phyloP scores from a whole-genome alignment of 2,329 filamentous ascomycete species.

The Pezicula carpinea region DNA sequence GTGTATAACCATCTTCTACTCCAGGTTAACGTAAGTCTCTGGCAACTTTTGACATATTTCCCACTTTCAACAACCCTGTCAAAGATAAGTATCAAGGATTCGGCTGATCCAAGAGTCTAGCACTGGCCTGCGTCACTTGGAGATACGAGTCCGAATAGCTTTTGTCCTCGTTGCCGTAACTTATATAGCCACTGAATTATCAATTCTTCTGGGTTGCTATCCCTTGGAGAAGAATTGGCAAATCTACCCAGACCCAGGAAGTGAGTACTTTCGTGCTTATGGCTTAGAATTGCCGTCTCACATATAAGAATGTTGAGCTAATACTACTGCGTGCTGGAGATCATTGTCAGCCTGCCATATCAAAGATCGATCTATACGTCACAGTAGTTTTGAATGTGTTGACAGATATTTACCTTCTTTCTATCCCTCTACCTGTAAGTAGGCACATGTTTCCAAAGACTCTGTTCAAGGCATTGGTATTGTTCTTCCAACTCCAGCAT shows the following conservation, averaged over 20 bases:
- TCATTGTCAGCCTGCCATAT: constrained; percentile 47
- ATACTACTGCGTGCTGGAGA: constrained; percentile 25
- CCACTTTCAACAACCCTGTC: not conserved
- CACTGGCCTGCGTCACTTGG: constrained; percentile 32
- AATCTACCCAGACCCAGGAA: constrained; percentile 51
- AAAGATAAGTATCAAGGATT: not conserved
- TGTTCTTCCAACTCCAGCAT: not conserved
- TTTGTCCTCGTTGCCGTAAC: constrained; percentile 43
- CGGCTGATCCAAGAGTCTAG: too few species aligned
- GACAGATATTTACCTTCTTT: constrained; percentile 54
- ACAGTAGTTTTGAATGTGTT: constrained; percentile 46
- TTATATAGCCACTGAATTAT: constrained; percentile 44
- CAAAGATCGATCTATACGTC: constrained; percentile 45
- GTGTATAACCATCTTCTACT: constrained; percentile 52
- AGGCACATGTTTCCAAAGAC: not conserved
- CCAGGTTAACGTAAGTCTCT: constrained; percentile 41
- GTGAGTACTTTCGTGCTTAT: constrained; percentile 29
- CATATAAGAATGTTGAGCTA: not conserved
- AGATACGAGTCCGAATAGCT: constrained; percentile 42
- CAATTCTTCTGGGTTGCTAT: constrained; percentile 47
- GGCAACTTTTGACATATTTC: not conserved
- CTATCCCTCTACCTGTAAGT: constrained; percentile 50
- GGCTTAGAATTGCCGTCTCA: constrained; percentile 10
- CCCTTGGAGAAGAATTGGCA: constrained; percentile 53
- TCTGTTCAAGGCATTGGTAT: too few species aligned